These are phyloP conservation scores for Lasiosphaeria ovina DNA, from an alignment of 495 filamentous ascomycete genomes.

Conservation along the genomic window DNA sequence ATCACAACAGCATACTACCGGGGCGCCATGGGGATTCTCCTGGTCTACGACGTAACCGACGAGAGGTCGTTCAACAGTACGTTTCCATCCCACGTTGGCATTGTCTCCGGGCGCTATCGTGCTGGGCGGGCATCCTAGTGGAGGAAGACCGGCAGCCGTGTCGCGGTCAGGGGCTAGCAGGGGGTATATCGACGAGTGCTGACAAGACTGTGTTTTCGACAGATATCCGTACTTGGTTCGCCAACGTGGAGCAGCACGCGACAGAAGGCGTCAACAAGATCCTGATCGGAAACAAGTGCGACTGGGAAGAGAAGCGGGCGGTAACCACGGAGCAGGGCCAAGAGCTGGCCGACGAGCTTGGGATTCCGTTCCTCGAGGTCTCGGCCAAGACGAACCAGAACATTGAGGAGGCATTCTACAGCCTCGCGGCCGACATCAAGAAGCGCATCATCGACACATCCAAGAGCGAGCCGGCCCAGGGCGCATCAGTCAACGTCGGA, in stretches of 20 bases:
- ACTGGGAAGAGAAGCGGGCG: slow-evolving; percentile 98
- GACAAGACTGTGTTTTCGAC: slow-evolving; percentile 4
- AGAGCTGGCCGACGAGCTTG: slow-evolving; percentile 89
- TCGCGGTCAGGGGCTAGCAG: background rate
- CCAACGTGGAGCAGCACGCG: slow-evolving; percentile 98
- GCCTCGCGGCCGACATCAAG: slow-evolving; percentile 94
- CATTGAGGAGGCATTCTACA: slow-evolving; percentile 98
- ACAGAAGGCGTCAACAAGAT: slow-evolving; percentile 99
- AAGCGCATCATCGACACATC: slow-evolving; percentile 86
- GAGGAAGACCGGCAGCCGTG: background rate
- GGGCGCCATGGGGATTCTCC: slow-evolving; percentile 95
- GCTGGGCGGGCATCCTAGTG: background rate
- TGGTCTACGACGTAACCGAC: slow-evolving; percentile 98
- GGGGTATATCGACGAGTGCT: background rate
- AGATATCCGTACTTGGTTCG: slow-evolving; percentile 99
- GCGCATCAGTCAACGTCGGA: slow-evolving; percentile 67
- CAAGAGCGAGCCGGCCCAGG: slow-evolving; percentile 66
- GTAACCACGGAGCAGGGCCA: slow-evolving; percentile 93
- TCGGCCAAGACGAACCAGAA: slow-evolving; percentile 99
- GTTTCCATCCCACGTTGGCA: slow-evolving; percentile 26
- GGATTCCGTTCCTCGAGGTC: slow-evolving; percentile 97
- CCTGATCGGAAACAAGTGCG: slow-evolving; percentile 98
- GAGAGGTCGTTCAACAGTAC: slow-evolving; percentile 96
- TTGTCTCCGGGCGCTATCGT: no score
- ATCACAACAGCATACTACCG: slow-evolving; percentile 99